Evolutionary conservation across 495 filamentous ascomycete species (phyloP).

Genomic region (Aspergillus hancockii): DNA sequence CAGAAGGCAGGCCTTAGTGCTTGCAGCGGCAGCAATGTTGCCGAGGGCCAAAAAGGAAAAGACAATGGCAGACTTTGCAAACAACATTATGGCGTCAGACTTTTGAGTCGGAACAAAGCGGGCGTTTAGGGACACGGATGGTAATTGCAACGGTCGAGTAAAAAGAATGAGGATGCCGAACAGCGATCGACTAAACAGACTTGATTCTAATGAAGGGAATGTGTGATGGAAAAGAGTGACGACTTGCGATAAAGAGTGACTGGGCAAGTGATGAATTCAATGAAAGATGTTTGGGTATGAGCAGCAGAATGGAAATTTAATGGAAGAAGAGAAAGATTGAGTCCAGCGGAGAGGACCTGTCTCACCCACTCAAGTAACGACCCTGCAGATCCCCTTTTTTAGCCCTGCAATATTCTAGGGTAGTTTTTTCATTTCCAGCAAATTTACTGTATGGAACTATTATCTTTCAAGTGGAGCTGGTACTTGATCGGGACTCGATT

Average conservation of each 20-base stretch:
- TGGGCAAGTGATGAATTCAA: slow-evolving; percentile 9
- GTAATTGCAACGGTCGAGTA: background rate
- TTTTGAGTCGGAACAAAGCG: slow-evolving; percentile 15
- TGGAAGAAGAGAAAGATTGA: slow-evolving; percentile 3
- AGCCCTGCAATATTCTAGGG: background rate
- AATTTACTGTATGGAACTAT: slow-evolving; percentile 7
- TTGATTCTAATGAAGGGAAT: slow-evolving; percentile 28
- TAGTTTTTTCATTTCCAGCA: slow-evolving; percentile 6
- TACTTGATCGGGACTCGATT: background rate
- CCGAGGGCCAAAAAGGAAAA: slow-evolving; percentile 37
- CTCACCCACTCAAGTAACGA: slow-evolving; percentile 20
- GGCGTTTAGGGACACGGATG: slow-evolving; percentile 8
- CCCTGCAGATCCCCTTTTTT: slow-evolving; percentile 20
- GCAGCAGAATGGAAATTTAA: slow-evolving; percentile 6
- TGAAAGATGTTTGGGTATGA: slow-evolving; percentile 6
- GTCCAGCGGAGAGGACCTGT: slow-evolving; percentile 19
- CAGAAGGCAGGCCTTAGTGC: slow-evolving; percentile 38
- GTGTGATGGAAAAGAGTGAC: slow-evolving; percentile 24
- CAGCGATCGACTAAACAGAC: slow-evolving; percentile 13
- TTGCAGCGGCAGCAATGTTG: slow-evolving; percentile 32
- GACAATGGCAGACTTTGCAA: slow-evolving; percentile 37
- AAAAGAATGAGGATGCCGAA: background rate
- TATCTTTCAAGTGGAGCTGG: background rate
- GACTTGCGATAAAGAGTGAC: slow-evolving; percentile 12
- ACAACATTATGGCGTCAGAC: slow-evolving; percentile 33